Evolutionary conservation across 1,284 basidiomycete genomes (phyloP).

Genomic region (Cutaneotrichosporon mucoides): DNA sequence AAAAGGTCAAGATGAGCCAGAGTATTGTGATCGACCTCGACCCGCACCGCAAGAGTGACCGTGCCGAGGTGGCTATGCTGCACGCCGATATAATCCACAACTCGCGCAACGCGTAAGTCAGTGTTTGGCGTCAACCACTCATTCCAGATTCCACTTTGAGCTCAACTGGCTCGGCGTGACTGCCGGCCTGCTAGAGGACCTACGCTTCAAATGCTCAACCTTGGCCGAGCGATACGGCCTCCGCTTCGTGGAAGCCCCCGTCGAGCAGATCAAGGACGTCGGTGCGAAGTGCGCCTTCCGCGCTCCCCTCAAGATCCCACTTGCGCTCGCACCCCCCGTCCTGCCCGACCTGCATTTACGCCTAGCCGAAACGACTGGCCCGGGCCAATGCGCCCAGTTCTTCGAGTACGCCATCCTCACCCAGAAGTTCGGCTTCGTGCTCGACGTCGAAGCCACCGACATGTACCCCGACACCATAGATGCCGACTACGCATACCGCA

Average conservation of each 20-base stretch:
- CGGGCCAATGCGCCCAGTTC: constrained; percentile 60
- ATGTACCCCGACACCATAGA: constrained; percentile 74
- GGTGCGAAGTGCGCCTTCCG: constrained; percentile 79
- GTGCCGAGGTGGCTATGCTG: constrained; percentile 78
- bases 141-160: constrained; percentile 75
- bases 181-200: constrained; percentile 90
- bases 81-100: constrained; percentile 93
- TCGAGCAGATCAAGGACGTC: constrained; percentile 76
- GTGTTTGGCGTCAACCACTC: not conserved
- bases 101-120: constrained; percentile 63
- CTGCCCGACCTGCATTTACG: constrained; percentile 64
- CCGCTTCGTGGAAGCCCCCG: constrained; percentile 86
- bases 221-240: constrained; percentile 86
- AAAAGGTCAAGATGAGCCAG: constrained; percentile 70
- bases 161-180: constrained; percentile 96
- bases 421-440: constrained; percentile 68
- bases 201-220: constrained; percentile 76
- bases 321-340: constrained; percentile 68
- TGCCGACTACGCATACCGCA: constrained; percentile 84
- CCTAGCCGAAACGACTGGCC: constrained; percentile 51
- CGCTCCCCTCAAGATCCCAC: constrained; percentile 72
- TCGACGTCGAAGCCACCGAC: constrained; percentile 76
- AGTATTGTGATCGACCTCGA: constrained; percentile 85
- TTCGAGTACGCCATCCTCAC: constrained; percentile 76
- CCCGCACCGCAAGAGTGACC: constrained; percentile 70